Conservation (phyloP, 345 rosid genomes). For the Kandelia obovata region DNA sequence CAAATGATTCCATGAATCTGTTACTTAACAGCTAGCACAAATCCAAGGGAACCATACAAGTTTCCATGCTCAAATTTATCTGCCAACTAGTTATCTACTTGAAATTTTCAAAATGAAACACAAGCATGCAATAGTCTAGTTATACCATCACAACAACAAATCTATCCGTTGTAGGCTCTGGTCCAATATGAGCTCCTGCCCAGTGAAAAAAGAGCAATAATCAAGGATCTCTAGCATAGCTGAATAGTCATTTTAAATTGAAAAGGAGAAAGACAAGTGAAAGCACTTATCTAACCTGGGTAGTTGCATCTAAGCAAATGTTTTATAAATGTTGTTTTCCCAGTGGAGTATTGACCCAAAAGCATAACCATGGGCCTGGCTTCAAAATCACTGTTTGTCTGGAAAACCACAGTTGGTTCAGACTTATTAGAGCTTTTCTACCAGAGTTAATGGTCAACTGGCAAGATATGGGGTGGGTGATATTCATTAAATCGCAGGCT, state of each 20-base stretch:
- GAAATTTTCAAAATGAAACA: not conserved
- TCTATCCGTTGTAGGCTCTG: conserved; percentile 35
- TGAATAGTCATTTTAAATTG: not conserved
- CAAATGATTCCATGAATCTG: not conserved
- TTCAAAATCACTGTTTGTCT: conserved; percentile 32
- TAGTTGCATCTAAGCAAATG: conserved; percentile 27
- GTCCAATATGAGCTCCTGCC: conserved; percentile 34
- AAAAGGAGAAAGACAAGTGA: not conserved
- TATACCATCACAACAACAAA: conserved; percentile 33
- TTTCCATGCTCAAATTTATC: not conserved
- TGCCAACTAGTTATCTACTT: not conserved
- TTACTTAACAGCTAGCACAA: not conserved
- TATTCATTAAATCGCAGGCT: too few species aligned
- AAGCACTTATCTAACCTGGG: conserved; percentile 25
- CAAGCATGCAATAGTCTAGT: not conserved
- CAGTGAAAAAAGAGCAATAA: conserved; percentile 9
- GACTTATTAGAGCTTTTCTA: not conserved
- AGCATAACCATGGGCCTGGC: conserved; percentile 37
- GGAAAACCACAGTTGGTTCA: not conserved
- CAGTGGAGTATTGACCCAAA: conserved; percentile 28
- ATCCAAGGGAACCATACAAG: not conserved
- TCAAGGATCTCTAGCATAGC: conserved; percentile 1
- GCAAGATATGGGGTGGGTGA: not conserved
- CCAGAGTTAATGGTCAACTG: not conserved
- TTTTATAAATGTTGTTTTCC: conserved; percentile 31